A percentile compares a stretch with the other conserved stretches of the same genome.
phyloP scores from a whole-genome alignment of 371 early-diverging fungal species.

The Polyrhizophydium stewartii region DNA sequence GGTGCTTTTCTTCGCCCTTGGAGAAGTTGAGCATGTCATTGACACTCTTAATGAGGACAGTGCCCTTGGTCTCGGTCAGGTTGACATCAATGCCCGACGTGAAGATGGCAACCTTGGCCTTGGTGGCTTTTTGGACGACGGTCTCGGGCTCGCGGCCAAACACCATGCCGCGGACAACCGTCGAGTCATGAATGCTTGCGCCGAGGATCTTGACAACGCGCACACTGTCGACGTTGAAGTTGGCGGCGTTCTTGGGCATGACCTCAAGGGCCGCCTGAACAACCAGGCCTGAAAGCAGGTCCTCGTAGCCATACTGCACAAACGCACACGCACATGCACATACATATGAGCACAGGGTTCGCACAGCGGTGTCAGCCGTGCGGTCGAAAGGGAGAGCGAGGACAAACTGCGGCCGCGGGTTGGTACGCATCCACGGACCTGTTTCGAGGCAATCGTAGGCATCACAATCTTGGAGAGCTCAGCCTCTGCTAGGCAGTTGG shows the following conservation, averaged over 20 bases:
- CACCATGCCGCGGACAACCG: constrained; percentile 97
- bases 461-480: constrained; percentile 70
- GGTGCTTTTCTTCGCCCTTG: constrained; percentile 73
- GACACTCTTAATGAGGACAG: constrained; percentile 96
- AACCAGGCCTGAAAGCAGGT: constrained; percentile 75
- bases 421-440: constrained; percentile 18
- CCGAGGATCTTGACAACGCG: constrained; percentile 98
- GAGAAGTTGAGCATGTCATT: constrained; percentile 95
- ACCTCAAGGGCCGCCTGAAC: constrained; percentile 81
- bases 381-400: background rate
- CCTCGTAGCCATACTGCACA: constrained; percentile 87
- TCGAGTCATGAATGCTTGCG: constrained; percentile 87
- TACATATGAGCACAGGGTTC: no score
- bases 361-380: background rate
- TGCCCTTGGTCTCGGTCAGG: constrained; percentile 99
- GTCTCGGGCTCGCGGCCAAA: constrained; percentile 95
- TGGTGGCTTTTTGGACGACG: constrained; percentile 57
- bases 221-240: constrained; percentile 93
- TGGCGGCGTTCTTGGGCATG: constrained; percentile 82
- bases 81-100: constrained; percentile 94
- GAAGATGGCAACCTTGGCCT: constrained; percentile 95
- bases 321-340: no score
- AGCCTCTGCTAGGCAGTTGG: constrained; percentile 44
- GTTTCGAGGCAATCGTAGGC: constrained; percentile 82
- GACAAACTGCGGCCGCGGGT: background rate